Evolutionary conservation across 2,329 filamentous ascomycete species (phyloP), one percentile per base, ranked within the genome.

Genomic region (Fusarium graminum): DNA sequence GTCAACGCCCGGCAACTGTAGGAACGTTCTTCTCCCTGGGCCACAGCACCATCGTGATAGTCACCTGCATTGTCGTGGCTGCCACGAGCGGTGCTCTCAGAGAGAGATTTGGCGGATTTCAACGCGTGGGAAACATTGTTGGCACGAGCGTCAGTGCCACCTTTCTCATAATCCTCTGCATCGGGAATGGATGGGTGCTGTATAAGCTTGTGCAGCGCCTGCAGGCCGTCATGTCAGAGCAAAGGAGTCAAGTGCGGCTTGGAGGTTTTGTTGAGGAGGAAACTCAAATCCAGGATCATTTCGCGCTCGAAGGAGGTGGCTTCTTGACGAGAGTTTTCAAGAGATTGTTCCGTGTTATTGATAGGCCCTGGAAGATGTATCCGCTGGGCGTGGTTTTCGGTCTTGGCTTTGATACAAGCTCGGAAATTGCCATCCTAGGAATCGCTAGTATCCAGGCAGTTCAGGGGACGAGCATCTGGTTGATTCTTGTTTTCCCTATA

Each of bases 11-110:
- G 3, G 93, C 96, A 12, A 94, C 94, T 0, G 94, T 98, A 2
- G 95, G 94, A 41, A 97, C 93, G 2, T 98, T 92, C 76, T 98
- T 99, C 82, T 94, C 91, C 1, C 85, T 98, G 0, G 94, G 95
- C 0, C 94, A 98, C 79, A 96, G 92, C 25, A 97, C 94, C 4
- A 92, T 98, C 71, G 94, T 98, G 25, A 83, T 97, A 57, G 82
- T 96, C 67, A 98, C 94, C 0, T 97, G 92, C 46, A 86, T 97
- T 45, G 92, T 96, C 2, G 94, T 98, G 1, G 95, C 95, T 1
- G 94, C 93, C 5, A 97, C 94, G 0, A 91, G 91, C 6, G 92
- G 93, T 1, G 93, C 93, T 0, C 85, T 98, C 22, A 88, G 92
- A 8, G 86, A 90, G 10, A 88, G 89, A 19, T 98, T 98, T 71